Conservation (phyloP, 257 asterid genomes). For the Avicennia marina region DNA sequence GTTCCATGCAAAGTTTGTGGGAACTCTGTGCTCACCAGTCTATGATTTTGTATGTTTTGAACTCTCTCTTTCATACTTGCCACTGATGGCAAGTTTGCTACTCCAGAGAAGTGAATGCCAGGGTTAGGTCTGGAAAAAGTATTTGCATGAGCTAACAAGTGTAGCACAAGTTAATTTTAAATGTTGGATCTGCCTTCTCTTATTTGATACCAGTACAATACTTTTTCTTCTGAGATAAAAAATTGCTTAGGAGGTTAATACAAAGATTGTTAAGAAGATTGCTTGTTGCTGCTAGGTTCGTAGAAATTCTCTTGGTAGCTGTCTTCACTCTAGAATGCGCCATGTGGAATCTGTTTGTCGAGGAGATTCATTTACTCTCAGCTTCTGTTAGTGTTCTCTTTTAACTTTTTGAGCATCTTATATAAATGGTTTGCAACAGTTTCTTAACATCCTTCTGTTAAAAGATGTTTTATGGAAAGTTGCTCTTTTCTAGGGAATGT, state of each 20-base stretch:
- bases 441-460: not conserved
- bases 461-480: not conserved
- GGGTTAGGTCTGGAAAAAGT: no score
- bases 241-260: not conserved
- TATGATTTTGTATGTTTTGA: no score
- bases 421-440: not conserved
- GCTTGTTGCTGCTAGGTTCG: not conserved
- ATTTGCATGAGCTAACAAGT: no score
- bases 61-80: not conserved
- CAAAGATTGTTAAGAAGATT: not conserved
- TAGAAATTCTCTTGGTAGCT: not conserved
- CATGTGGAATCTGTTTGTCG: no score
- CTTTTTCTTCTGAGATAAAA: not conserved
- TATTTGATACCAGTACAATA: no score
- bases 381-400: not conserved
- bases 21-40: not conserved
- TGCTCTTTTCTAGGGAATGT: no score
- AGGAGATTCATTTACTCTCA: not conserved
- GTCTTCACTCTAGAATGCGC: not conserved
- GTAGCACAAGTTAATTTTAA: no score
- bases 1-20: slow-evolving; percentile 6
- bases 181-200: no score
- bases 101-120: not conserved
- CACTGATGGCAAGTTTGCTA: not conserved
- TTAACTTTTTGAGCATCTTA: not conserved